A percentile compares a stretch with the other conserved stretches of the same genome.
phyloP scores from a whole-genome alignment of 345 rosid species.

The Kernera saxatilis region DNA sequence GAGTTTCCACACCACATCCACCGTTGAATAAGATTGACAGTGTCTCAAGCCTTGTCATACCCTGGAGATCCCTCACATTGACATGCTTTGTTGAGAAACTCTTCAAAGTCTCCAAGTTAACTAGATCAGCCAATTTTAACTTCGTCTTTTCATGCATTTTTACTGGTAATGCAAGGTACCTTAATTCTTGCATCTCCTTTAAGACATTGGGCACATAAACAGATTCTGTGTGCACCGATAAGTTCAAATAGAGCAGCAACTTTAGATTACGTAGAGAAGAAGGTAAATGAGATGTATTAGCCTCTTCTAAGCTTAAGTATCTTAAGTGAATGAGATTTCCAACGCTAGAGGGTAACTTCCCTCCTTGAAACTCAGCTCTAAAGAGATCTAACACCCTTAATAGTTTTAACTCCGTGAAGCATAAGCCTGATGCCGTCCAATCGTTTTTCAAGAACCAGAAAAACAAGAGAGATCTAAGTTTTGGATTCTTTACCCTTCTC shows the following conservation, averaged over 20 bases:
- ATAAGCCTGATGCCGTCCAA: background rate
- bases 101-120: background rate
- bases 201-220: background rate
- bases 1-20: too few species aligned
- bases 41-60: background rate
- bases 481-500: too few species aligned
- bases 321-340: conserved; percentile 34
- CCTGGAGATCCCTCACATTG: background rate
- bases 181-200: background rate
- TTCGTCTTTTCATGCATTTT: background rate
- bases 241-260: background rate
- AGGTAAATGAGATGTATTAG: background rate
- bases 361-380: background rate
- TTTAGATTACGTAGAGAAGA: background rate
- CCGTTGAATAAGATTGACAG: background rate
- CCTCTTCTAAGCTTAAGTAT: background rate
- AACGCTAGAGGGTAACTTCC: conserved; percentile 12
- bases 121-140: background rate
- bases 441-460: too few species aligned
- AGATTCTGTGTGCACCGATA: background rate
- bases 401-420: too few species aligned
- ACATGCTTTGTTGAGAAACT: background rate
- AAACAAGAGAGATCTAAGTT: too few species aligned
- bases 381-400: conserved; percentile 34
- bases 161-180: background rate